Evolutionary conservation across 345 rosid genomes (phyloP).

Genomic region (Rhizophora mangle): DNA sequence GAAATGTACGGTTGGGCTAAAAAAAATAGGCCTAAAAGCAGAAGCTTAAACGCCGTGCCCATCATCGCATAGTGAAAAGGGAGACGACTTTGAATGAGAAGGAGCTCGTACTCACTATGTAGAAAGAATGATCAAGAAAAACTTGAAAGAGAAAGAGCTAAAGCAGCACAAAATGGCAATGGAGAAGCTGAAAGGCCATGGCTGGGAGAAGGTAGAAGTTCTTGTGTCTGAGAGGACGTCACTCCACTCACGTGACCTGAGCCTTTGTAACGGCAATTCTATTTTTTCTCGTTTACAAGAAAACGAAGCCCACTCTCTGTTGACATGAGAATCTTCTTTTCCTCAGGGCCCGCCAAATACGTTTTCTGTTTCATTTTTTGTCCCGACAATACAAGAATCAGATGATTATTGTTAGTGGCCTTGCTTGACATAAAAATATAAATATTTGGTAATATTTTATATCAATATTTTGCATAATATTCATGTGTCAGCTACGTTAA

Average conservation of each 20-base stretch:
- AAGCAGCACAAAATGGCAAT: neutral
- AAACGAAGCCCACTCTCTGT: no score
- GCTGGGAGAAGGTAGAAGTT: constrained; percentile 12
- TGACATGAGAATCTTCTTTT: neutral
- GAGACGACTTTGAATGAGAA: neutral
- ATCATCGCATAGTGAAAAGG: constrained; percentile 4
- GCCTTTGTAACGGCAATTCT: constrained; percentile 34
- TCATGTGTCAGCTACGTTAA: no score
- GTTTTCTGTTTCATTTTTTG: neutral
- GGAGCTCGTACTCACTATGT: neutral
- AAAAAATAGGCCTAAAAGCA: constrained; percentile 17
- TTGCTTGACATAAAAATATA: no score
- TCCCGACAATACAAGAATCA: no score
- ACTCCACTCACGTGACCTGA: constrained; percentile 54
- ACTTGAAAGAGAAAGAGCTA: neutral
- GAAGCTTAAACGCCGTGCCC: constrained; percentile 29
- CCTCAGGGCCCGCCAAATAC: neutral
- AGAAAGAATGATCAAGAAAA: neutral
- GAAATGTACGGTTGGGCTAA: constrained; percentile 9
- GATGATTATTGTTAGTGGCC: no score
- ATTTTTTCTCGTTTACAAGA: constrained; percentile 2
- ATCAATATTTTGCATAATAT: no score
- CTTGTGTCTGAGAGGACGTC: constrained; percentile 22
- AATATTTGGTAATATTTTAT: no score
- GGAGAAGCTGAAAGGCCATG: constrained; percentile 37